Conservation (phyloP, 192 early-diverging fungal genomes). For the Endogone sp. region DNA sequence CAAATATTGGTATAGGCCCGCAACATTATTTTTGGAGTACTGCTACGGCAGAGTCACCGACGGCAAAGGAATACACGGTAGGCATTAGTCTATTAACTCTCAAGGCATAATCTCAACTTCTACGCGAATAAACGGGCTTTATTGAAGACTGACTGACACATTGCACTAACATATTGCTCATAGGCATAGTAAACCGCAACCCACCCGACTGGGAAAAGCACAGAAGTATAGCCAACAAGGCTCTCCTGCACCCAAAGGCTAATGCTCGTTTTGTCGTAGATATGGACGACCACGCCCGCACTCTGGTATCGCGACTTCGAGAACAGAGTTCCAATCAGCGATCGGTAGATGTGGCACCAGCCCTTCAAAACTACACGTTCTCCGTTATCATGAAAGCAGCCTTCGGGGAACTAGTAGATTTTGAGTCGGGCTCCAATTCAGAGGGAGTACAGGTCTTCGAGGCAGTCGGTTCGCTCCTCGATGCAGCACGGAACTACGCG, state of each 20-base stretch:
- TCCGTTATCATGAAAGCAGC: neutral
- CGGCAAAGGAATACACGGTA: neutral
- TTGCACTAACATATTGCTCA: neutral
- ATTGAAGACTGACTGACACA: neutral
- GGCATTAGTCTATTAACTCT: neutral
- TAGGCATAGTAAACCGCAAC: neutral
- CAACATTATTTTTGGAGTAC: neutral
- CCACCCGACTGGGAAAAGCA: neutral
- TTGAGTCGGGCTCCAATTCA: neutral
- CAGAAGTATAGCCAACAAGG: neutral
- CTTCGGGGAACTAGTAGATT: neutral
- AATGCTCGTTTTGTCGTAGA: neutral
- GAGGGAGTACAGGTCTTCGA: neutral
- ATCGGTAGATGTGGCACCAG: conserved; percentile 3
- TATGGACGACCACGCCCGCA: neutral
- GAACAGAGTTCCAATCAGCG: too few species aligned
- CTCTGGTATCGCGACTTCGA: neutral
- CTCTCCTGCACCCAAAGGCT: neutral
- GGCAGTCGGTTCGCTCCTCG: neutral
- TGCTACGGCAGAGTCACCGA: neutral
- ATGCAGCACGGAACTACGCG: neutral
- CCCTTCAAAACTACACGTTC: neutral
- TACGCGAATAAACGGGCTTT: too few species aligned
- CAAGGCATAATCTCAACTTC: too few species aligned
- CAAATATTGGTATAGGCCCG: neutral